These are phyloP conservation scores for Hemisphaericaspora lyxosophila DNA, from an alignment of 1,139 yeast genomes.

Conservation along the genomic window DNA sequence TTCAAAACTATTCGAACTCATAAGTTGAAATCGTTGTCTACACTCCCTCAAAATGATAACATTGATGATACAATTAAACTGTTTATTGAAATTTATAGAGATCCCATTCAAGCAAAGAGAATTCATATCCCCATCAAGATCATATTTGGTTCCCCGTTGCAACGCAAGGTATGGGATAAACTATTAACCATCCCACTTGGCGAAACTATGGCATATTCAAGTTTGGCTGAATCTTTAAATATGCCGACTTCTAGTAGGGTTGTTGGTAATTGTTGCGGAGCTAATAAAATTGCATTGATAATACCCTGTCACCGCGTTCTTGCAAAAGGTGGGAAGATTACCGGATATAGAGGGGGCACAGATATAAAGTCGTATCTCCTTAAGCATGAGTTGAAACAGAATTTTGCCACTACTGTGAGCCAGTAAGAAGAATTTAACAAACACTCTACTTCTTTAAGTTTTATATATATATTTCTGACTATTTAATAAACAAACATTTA, in stretches of 20 bases:
- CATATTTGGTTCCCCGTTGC: conserved; percentile 25
- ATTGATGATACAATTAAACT: conserved; percentile 15
- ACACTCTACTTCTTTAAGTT: background rate
- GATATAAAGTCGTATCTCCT: conserved; percentile 17
- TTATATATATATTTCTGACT: too few species aligned
- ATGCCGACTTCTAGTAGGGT: conserved; percentile 21
- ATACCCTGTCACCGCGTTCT: conserved; percentile 29
- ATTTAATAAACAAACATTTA: too few species aligned
- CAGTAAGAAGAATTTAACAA: background rate
- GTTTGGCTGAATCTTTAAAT: conserved; percentile 18
- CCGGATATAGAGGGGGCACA: conserved; percentile 26
- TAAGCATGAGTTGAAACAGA: conserved; percentile 10
- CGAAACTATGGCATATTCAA: conserved; percentile 16
- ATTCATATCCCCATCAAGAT: conserved; percentile 13
- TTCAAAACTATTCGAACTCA: conserved; percentile 13
- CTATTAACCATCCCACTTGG: conserved; percentile 18
- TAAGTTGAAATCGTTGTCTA: conserved; percentile 13
- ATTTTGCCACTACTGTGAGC: conserved; percentile 4
- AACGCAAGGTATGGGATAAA: conserved; percentile 23
- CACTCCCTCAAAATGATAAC: conserved; percentile 6
- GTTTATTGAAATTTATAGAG: conserved; percentile 14
- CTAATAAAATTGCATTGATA: conserved; percentile 23
- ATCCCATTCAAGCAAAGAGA: conserved; percentile 14
- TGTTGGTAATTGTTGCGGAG: conserved; percentile 25
- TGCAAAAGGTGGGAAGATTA: conserved; percentile 17